phyloP scores from a whole-genome alignment of 2,329 filamentous ascomycete species.

The Claviceps pazoutovae region DNA sequence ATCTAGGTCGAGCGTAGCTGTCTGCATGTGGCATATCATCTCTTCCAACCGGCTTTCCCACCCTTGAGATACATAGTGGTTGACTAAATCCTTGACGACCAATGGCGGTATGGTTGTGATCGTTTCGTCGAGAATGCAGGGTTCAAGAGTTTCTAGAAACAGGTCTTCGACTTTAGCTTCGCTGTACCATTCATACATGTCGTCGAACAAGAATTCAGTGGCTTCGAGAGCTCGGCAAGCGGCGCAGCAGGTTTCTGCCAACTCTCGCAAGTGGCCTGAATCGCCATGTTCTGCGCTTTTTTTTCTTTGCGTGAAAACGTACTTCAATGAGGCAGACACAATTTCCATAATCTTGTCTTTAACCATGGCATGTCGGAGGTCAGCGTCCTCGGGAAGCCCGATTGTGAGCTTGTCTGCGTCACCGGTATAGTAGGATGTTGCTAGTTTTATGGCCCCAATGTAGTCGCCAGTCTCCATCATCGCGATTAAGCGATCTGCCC shows the following conservation, averaged over 20 bases:
- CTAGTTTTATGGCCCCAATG: constrained; percentile 77
- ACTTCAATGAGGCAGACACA: constrained; percentile 80
- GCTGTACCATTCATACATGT: constrained; percentile 82
- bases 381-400: constrained; percentile 74
- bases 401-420: constrained; percentile 90
- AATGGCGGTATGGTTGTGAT: constrained; percentile 65
- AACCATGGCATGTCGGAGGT: constrained; percentile 64
- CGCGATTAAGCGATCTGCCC: constrained; percentile 85
- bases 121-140: constrained; percentile 67
- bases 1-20: constrained; percentile 81
- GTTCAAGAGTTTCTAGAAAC: constrained; percentile 80
- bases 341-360: constrained; percentile 84
- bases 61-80: constrained; percentile 63
- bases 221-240: constrained; percentile 70
- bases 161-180: constrained; percentile 57
- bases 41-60: constrained; percentile 74
- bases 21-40: constrained; percentile 86
- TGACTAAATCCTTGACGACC: constrained; percentile 74
- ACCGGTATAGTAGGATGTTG: constrained; percentile 83
- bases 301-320: constrained; percentile 60
- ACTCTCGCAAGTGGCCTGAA: constrained; percentile 53
- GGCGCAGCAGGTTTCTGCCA: constrained; percentile 71
- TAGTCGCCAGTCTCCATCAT: constrained; percentile 97
- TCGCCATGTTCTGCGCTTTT: constrained; percentile 30
- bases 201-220: constrained; percentile 75